These are phyloP conservation scores for Fusarium continuum DNA, from an alignment of 2,329 filamentous ascomycete genomes.

Conservation along the genomic window DNA sequence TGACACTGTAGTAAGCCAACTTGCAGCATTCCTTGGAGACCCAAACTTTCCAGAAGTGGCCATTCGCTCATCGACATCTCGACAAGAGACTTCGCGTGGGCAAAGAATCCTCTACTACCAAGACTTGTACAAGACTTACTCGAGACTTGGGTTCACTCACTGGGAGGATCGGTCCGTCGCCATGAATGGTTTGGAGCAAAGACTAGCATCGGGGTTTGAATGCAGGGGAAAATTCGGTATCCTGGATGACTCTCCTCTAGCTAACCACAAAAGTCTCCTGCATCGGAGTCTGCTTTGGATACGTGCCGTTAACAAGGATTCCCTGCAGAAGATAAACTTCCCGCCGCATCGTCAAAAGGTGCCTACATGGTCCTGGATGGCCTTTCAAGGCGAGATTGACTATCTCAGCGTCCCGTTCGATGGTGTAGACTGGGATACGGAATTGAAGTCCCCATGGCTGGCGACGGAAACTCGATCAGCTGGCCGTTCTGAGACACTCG, in stretches of 20 bases:
- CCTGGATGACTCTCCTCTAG: not conserved
- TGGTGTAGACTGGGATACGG: not conserved
- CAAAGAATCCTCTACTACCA: slow-evolving; percentile 7
- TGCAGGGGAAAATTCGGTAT: slow-evolving; percentile 4
- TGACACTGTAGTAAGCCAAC: not conserved
- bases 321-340: not conserved
- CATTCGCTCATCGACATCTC: not conserved
- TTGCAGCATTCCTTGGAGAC: slow-evolving; percentile 5
- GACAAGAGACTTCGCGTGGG: not conserved
- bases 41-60: slow-evolving; percentile 11
- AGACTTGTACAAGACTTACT: slow-evolving; percentile 8
- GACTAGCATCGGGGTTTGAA: not conserved
- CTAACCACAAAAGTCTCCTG: not conserved
- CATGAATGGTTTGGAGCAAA: slow-evolving; percentile 5
- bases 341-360: not conserved
- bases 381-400: slow-evolving; percentile 2
- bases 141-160: not conserved
- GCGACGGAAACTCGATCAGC: not conserved
- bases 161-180: not conserved
- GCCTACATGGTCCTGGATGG: slow-evolving; percentile 21
- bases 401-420: slow-evolving; percentile 1
- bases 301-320: not conserved
- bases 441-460: not conserved
- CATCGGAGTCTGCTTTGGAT: slow-evolving; percentile 5
- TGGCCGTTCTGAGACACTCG: not conserved